These are phyloP conservation scores for Aspergillus piperis DNA, from an alignment of 2,329 filamentous ascomycete genomes.

Conservation along the genomic window DNA sequence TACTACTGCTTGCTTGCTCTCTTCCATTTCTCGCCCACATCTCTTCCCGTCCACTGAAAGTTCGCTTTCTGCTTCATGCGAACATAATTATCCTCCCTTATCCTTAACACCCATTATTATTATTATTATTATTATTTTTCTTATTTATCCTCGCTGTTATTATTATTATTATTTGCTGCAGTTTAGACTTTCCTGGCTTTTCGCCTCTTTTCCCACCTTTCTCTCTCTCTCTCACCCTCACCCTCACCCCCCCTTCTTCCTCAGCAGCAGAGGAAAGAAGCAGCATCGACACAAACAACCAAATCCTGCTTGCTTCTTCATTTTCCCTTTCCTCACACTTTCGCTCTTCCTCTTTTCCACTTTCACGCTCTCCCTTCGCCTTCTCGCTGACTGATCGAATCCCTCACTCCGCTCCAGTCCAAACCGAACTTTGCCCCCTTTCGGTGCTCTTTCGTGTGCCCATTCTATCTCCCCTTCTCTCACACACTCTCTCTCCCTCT, in stretches of 20 bases:
- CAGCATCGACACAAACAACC: background rate
- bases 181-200: background rate
- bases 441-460: constrained; percentile 7
- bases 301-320: background rate
- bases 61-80: background rate
- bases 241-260: background rate
- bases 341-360: background rate
- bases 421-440: constrained; percentile 9
- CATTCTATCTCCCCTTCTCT: background rate
- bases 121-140: background rate
- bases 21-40: background rate
- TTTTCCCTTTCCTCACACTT: background rate
- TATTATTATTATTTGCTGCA: background rate
- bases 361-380: background rate
- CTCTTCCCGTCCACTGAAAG: background rate
- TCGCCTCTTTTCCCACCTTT: too few relatives aligned
- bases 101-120: constrained; percentile 3
- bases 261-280: background rate
- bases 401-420: constrained; percentile 10
- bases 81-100: background rate
- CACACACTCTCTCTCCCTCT: background rate
- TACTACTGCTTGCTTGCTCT: background rate
- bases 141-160: background rate
- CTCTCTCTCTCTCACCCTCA: background rate
- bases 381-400: constrained; percentile 19